These are phyloP conservation scores for Moesziomyces parantarcticus DNA, from an alignment of 1,284 basidiomycete genomes.

Conservation along the genomic window DNA sequence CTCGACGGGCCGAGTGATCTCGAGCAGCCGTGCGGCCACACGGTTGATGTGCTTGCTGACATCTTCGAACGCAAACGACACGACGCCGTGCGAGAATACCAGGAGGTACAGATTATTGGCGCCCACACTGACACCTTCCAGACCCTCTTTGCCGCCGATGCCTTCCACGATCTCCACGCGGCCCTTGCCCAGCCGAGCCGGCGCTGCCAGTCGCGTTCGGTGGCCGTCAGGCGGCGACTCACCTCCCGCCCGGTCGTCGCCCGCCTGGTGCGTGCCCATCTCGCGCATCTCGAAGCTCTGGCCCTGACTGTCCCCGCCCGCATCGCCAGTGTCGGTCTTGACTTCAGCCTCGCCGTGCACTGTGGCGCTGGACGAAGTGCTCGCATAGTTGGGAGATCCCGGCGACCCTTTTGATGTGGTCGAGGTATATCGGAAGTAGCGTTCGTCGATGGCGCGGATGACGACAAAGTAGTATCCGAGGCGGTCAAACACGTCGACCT, in stretches of 20 bases:
- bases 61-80: slow-evolving; percentile 92
- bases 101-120: slow-evolving; percentile 88
- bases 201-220: slow-evolving; percentile 25
- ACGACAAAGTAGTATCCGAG: slow-evolving; percentile 94
- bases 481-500: slow-evolving; percentile 86
- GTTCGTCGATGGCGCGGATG: slow-evolving; percentile 81
- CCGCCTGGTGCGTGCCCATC: slow-evolving; percentile 1
- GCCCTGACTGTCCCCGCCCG: slow-evolving; percentile 1
- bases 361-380: slow-evolving; percentile 18
- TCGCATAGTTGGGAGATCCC: slow-evolving; percentile 20
- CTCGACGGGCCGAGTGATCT: slow-evolving; percentile 54
- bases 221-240: slow-evolving; percentile 7
- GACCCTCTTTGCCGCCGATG: slow-evolving; percentile 72
- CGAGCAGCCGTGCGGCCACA: slow-evolving; percentile 77
- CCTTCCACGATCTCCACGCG: slow-evolving; percentile 73
- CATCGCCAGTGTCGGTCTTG: slow-evolving; percentile 12
- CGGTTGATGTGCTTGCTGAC: slow-evolving; percentile 85
- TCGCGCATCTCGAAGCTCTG: slow-evolving; percentile 47
- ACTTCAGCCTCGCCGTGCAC: slow-evolving; percentile 22
- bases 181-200: slow-evolving; percentile 36
- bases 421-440: slow-evolving; percentile 73
- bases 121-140: slow-evolving; percentile 75
- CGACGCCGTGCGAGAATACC: slow-evolving; percentile 89
- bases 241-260: neutral
- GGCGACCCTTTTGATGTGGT: slow-evolving; percentile 39